These are phyloP conservation scores for Pythium folliculosum DNA, from an alignment of 352 stramenopile species.

Conservation along the genomic window DNA sequence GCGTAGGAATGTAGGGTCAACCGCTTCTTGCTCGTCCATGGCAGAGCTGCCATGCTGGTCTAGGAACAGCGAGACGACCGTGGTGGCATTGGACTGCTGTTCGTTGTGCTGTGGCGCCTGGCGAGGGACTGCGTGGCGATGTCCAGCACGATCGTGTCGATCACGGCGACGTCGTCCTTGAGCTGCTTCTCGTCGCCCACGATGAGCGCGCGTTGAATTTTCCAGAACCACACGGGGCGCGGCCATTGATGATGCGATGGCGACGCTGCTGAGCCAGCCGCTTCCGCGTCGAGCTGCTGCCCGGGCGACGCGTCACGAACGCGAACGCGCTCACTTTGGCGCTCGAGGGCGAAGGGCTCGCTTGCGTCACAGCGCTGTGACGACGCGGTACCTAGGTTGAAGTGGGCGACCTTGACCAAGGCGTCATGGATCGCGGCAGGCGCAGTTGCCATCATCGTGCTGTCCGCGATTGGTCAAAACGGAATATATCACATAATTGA, in stretches of 20 bases:
- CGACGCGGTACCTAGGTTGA: neutral
- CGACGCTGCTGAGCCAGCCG: conserved; percentile 31
- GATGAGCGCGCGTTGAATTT: conserved; percentile 34
- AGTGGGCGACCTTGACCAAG: neutral
- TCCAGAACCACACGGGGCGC: conserved; percentile 46
- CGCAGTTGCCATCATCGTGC: neutral
- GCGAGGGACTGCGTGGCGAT: conserved; percentile 44
- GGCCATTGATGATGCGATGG: conserved; percentile 43
- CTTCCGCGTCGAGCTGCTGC: conserved; percentile 35
- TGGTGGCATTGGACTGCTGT: conserved; percentile 7
- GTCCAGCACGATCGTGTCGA: conserved; percentile 47
- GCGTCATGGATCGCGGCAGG: conserved; percentile 1
- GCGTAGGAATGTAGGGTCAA: conserved; percentile 48
- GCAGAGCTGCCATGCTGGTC: conserved; percentile 27
- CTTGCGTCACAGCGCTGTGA: neutral
- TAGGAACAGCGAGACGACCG: conserved; percentile 57
- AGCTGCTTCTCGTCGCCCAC: conserved; percentile 39
- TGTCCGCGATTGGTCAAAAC: neutral
- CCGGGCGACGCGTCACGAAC: conserved; percentile 23
- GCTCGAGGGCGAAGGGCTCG: neutral
- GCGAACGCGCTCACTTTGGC: conserved; percentile 17
- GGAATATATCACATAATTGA: neutral
- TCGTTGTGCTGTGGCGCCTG: neutral
- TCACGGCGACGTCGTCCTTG: conserved; percentile 35
- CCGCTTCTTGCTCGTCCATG: conserved; percentile 5